Evolutionary conservation across 139 green algal species (phyloP), one percentile per base, ranked within the genome.

Genomic region (Haematococcus lacustris): DNA sequence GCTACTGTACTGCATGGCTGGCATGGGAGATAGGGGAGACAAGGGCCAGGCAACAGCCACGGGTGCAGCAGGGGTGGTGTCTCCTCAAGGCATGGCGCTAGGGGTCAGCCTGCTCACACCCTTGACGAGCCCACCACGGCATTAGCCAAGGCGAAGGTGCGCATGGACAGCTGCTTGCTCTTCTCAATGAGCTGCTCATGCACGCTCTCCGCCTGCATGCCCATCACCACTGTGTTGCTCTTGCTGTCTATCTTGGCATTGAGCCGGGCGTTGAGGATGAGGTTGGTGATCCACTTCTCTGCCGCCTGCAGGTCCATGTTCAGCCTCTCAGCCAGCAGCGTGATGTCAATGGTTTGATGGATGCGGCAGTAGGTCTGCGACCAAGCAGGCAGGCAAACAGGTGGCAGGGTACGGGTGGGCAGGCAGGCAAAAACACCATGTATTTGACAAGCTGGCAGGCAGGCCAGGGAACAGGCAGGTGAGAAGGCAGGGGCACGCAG

Each of bases 221-320:
- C 87, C 93, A 99, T 99, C 2, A 98, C 89, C 28, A 99, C 92
- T 1, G 93, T 98, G 59, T 93, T 92, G 13, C 82, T 83, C 76
- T 97, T 84, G 51, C 82, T 88, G 82, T 99, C 95, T 40, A 99
- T 98, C 83, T 96, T 97, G 35, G 95, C 95, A 71, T 98, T 95
- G 5, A 99, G 88, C 62, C 92, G 85, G 3, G 92, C 91, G 64
- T 91, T 93, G 28, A 91, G 82, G 77, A 98, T 96, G 30, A 98
- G 84, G 82, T 96, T 94, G 53, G 93, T 85, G 63, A 98, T 95
- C 96, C 96, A 99, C 74, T 91, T 94, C 84, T 97, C 92, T 1
- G 92, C 93, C 0, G 81, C 85, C 68, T 93, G 83, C 17, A 76
- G 69, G 71, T 89, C 86, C 91, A 97, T 96, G 78, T 87, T 89